Conservation (phyloP, 441 rosid species). For the Erodium trifolium region DNA sequence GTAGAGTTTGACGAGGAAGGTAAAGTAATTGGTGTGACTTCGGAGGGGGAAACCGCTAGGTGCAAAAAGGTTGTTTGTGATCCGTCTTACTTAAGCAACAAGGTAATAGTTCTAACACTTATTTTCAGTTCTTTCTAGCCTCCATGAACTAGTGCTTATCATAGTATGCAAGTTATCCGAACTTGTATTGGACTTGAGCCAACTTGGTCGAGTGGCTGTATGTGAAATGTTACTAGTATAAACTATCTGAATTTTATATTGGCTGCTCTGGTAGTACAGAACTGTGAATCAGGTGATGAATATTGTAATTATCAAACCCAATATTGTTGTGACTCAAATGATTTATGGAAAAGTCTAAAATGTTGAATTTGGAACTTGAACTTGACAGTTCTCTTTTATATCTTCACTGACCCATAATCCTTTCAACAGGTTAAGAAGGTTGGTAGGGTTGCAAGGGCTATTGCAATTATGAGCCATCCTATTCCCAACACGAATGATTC, state of each 20-base stretch:
- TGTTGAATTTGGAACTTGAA: neutral
- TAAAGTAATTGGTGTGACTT: constrained; percentile 45
- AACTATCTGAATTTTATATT: neutral
- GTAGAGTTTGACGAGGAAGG: constrained; percentile 57
- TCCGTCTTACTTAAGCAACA: constrained; percentile 54
- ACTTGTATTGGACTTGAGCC: neutral
- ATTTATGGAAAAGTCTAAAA: neutral
- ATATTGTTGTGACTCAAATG: neutral
- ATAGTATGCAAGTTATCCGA: neutral
- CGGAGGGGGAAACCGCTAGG: constrained; percentile 29
- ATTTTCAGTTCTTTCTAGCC: neutral
- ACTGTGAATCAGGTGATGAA: neutral
- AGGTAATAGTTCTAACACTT: constrained; percentile 29
- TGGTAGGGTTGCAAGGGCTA: constrained; percentile 56
- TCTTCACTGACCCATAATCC: neutral
- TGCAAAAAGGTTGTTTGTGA: constrained; percentile 67
- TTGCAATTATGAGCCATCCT: constrained; percentile 68
- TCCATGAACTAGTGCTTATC: neutral
- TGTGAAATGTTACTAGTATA: neutral
- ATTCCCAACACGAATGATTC: constrained; percentile 53
- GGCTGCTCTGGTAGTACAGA: neutral
- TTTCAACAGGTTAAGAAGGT: constrained; percentile 45
- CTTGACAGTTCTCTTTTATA: neutral
- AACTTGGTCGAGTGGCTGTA: neutral
- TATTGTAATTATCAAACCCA: neutral